These are phyloP conservation scores for Fraxinus americana DNA, from an alignment of 257 asterid species.

Conservation along the genomic window DNA sequence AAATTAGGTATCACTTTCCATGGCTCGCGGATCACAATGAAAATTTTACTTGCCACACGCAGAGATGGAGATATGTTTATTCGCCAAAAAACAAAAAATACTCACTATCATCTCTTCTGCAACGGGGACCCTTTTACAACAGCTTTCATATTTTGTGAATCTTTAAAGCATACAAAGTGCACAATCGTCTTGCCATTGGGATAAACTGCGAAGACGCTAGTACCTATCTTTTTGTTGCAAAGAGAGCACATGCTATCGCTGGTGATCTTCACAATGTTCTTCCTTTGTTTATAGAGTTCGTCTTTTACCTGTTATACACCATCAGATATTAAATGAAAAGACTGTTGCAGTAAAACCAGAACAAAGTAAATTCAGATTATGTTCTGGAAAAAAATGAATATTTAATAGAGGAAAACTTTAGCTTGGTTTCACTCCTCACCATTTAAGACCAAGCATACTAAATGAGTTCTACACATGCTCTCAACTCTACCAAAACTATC, in stretches of 20 bases:
- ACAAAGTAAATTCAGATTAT: background rate
- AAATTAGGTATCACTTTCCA: background rate
- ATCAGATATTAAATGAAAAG: constrained; percentile 16
- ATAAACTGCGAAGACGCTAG: constrained; percentile 92
- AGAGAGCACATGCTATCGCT: constrained; percentile 87
- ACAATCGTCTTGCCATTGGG: constrained; percentile 89
- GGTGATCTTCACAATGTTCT: constrained; percentile 68
- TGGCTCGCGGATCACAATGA: constrained; percentile 9
- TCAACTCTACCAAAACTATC: constrained; percentile 2
- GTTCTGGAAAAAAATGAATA: background rate
- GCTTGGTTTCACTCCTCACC: background rate
- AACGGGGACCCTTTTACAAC: constrained; percentile 54
- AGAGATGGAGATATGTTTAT: background rate
- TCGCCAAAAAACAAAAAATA: background rate
- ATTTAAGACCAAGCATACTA: background rate
- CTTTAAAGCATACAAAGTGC: constrained; percentile 90
- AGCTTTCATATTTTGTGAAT: constrained; percentile 89
- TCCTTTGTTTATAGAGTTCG: constrained; percentile 71
- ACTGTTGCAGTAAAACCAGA: constrained; percentile 5
- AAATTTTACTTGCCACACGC: constrained; percentile 16
- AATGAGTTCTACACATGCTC: background rate
- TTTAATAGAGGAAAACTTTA: background rate
- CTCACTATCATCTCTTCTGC: constrained; percentile 51
- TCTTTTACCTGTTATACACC: constrained; percentile 68
- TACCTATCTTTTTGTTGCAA: constrained; percentile 90